These are phyloP conservation scores for Lactarius indigo DNA, from an alignment of 768 basidiomycete genomes.

Conservation along the genomic window DNA sequence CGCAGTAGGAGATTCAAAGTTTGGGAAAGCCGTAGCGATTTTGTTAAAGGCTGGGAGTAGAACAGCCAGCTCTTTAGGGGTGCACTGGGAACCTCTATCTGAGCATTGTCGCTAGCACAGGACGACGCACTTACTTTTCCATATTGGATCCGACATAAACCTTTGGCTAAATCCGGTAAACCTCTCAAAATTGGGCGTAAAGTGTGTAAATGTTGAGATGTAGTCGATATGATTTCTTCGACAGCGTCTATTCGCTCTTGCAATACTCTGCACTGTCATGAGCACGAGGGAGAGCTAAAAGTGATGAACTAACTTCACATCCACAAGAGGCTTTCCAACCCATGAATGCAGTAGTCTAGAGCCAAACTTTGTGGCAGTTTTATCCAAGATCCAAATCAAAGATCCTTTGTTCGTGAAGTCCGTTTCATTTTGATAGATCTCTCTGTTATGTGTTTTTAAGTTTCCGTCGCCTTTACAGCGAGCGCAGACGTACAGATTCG, in stretches of 20 bases:
- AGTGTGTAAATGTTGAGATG: conserved; percentile 57
- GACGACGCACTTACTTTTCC: conserved; percentile 58
- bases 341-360: conserved; percentile 77
- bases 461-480: neutral
- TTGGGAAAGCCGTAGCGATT: conserved; percentile 60
- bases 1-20: conserved; percentile 39
- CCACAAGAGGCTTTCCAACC: conserved; percentile 82
- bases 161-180: conserved; percentile 85
- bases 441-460: conserved; percentile 38
- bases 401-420: conserved; percentile 72
- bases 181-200: conserved; percentile 67
- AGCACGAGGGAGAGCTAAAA: neutral
- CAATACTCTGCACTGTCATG: conserved; percentile 48
- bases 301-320: conserved; percentile 48
- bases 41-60: conserved; percentile 74
- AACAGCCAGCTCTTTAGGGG: conserved; percentile 74
- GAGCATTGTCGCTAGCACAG: neutral
- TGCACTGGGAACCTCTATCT: conserved; percentile 47
- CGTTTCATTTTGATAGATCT: conserved; percentile 91
- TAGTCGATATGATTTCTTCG: conserved; percentile 68
- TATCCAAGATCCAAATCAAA: conserved; percentile 81
- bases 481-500: conserved; percentile 53
- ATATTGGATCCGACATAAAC: conserved; percentile 85
- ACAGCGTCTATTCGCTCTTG: conserved; percentile 80
- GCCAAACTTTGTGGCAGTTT: conserved; percentile 86